phyloP scores from a whole-genome alignment of 108 stramenopile species.

The Licmophora abbreviata region DNA sequence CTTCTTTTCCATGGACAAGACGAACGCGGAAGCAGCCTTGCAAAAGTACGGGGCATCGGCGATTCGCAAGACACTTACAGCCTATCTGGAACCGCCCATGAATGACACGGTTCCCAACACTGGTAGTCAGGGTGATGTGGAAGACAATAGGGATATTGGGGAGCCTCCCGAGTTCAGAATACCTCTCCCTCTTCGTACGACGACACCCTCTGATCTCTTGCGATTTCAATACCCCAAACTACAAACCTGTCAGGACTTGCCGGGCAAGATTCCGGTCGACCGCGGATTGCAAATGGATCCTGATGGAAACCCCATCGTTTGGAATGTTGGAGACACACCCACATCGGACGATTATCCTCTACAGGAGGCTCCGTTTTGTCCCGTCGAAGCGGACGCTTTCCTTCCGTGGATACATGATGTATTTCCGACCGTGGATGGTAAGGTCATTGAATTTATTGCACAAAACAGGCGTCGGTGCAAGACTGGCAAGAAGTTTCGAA shows the following conservation, averaged over 20 bases:
- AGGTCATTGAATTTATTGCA: slow-evolving; percentile 54
- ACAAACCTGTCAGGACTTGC: slow-evolving; percentile 53
- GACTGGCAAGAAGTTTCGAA: slow-evolving; percentile 32
- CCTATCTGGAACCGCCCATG: slow-evolving; percentile 45
- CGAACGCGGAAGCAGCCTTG: neutral
- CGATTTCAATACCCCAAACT: slow-evolving; percentile 17
- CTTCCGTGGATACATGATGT: slow-evolving; percentile 75
- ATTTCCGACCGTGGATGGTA: slow-evolving; percentile 41
- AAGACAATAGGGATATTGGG: slow-evolving; percentile 27
- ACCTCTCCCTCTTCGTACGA: slow-evolving; percentile 54
- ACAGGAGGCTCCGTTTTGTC: slow-evolving; percentile 51
- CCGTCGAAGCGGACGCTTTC: slow-evolving; percentile 65
- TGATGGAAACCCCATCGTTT: slow-evolving; percentile 22
- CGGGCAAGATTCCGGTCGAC: slow-evolving; percentile 56
- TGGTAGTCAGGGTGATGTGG: slow-evolving; percentile 29
- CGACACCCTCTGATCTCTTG: slow-evolving; percentile 34
- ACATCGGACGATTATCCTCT: slow-evolving; percentile 24
- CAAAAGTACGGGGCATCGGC: neutral
- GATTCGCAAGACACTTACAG: slow-evolving; percentile 25
- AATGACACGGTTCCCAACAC: slow-evolving; percentile 44
- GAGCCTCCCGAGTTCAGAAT: slow-evolving; percentile 35
- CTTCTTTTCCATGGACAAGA: no score
- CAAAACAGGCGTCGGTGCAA: slow-evolving; percentile 73
- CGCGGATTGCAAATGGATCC: slow-evolving; percentile 26
- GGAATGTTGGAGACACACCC: slow-evolving; percentile 41